These are phyloP conservation scores for Helotiales sp. DNA, from an alignment of 2,329 filamentous ascomycete genomes.

Conservation along the genomic window DNA sequence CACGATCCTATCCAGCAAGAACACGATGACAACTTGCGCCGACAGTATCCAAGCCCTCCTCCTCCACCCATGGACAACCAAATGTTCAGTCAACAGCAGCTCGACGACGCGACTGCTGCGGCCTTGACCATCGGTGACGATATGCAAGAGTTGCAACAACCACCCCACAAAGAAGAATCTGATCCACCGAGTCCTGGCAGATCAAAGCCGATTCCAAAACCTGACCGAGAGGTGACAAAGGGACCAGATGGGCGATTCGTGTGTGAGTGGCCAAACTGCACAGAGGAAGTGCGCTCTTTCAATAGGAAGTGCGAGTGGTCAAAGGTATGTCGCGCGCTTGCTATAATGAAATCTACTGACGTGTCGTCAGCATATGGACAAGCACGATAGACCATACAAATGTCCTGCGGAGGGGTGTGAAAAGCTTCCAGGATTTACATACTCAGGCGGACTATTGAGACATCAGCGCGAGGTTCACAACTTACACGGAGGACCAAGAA, in stretches of 20 bases:
- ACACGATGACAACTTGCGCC: constrained; percentile 29
- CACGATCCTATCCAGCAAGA: constrained; percentile 31
- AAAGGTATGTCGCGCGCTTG: constrained; percentile 62
- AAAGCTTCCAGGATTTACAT: constrained; percentile 92
- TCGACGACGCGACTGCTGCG: constrained; percentile 19
- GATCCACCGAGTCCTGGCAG: constrained; percentile 33
- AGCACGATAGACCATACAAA: constrained; percentile 91
- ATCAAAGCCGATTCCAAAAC: constrained; percentile 57
- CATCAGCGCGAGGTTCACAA: constrained; percentile 94
- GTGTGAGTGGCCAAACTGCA: constrained; percentile 72
- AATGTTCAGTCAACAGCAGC: constrained; percentile 29
- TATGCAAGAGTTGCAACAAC: constrained; percentile 27
- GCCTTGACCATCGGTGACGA: constrained; percentile 27
- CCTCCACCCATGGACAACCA: constrained; percentile 29
- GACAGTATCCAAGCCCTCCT: constrained; percentile 34
- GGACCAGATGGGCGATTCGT: constrained; percentile 74
- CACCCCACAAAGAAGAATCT: constrained; percentile 32
- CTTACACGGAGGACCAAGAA: constrained; percentile 71
- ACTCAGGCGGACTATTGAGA: constrained; percentile 83
- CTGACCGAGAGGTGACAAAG: constrained; percentile 56
- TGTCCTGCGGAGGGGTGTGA: constrained; percentile 82
- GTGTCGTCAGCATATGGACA: constrained; percentile 81
- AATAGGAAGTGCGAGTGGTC: constrained; percentile 84
- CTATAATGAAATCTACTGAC: constrained; percentile 2
- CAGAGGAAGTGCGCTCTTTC: constrained; percentile 64